phyloP scores from a whole-genome alignment of 176 grass and related monocot species.

The Bothriochloa decipiens region DNA sequence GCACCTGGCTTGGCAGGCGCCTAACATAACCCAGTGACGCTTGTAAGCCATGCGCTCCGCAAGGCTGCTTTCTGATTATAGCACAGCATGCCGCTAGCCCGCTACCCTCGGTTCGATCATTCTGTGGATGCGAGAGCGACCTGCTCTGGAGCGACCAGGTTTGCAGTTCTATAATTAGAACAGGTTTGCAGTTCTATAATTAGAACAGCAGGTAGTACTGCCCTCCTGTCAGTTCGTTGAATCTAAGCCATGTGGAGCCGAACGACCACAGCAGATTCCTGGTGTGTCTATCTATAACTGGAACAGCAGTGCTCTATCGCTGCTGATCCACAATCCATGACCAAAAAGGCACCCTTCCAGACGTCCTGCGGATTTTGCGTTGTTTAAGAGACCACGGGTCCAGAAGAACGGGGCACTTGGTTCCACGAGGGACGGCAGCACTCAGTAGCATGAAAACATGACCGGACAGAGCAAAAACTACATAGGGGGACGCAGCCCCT shows the following conservation, averaged over 20 bases:
- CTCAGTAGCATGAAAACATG: neutral
- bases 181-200: neutral
- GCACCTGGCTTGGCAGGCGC: neutral
- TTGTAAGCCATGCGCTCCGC: neutral
- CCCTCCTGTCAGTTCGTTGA: neutral
- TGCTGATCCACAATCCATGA: neutral
- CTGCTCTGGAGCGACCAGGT: neutral
- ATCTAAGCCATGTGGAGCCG: neutral
- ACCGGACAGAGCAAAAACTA: neutral
- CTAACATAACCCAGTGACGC: slow-evolving; percentile 8
- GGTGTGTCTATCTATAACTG: slow-evolving; percentile 8
- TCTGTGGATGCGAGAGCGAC: neutral
- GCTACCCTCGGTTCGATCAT: neutral
- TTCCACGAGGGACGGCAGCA: neutral
- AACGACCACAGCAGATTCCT: neutral
- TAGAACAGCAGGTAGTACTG: neutral
- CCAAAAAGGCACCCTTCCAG: neutral
- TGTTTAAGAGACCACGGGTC: neutral
- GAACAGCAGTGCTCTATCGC: neutral
- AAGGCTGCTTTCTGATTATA: slow-evolving; percentile 16
- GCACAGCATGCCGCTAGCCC: slow-evolving; percentile 9
- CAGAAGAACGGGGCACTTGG: neutral
- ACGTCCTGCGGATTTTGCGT: neutral
- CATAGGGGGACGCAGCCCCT: neutral
- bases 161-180: neutral